Conservation (phyloP, 1,284 basidiomycete genomes). For the Mixia osmundae region DNA sequence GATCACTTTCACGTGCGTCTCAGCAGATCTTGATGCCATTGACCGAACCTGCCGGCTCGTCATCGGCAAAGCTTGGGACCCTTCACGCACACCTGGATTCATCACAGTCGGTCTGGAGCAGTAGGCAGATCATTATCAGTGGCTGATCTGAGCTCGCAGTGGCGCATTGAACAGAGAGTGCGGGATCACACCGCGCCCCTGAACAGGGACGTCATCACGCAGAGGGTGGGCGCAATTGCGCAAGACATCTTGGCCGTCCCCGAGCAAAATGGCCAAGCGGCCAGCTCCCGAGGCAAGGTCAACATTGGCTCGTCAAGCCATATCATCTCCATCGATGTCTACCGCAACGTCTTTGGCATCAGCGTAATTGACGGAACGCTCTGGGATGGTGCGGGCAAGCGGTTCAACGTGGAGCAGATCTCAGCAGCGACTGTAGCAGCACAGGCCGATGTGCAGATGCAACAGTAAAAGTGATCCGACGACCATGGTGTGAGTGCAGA, state of each 20-base stretch:
- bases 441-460: not conserved
- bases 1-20: not conserved
- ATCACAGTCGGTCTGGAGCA: not conserved
- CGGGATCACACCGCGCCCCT: not conserved
- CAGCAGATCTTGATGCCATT: not conserved
- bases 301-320: not conserved
- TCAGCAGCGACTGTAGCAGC: not conserved
- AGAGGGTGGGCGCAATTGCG: not conserved
- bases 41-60: not conserved
- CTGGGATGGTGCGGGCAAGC: not conserved
- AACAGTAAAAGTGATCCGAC: not conserved
- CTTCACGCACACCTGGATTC: not conserved
- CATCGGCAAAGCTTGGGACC: not conserved
- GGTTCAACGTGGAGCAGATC: not conserved
- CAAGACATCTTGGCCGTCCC: not conserved
- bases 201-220: not conserved
- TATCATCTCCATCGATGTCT: not conserved
- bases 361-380: not conserved
- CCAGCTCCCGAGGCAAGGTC: not conserved
- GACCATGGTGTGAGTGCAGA: not conserved
- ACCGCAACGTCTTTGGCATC: constrained; percentile 1
- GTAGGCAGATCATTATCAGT: not conserved
- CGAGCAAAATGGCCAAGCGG: not conserved
- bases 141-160: not conserved
- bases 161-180: not conserved